Base-by-base conservation (phyloP, 2,329 filamentous ascomycete species). In the Colletotrichum liriopes region DNA sequence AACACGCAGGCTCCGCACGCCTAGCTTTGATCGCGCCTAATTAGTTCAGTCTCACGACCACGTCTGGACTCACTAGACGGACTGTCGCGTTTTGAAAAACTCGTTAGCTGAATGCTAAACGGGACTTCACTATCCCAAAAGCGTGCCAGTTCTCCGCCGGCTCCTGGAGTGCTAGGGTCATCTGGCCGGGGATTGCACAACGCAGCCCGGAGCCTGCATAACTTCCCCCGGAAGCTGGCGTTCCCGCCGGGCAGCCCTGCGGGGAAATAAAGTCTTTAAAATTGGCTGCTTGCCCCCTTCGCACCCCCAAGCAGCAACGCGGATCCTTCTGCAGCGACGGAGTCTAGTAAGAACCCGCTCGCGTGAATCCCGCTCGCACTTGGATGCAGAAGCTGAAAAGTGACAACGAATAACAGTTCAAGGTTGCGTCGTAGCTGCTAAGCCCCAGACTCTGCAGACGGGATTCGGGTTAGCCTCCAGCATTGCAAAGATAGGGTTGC, bases 191-290 rank as follows among this genome's bases (percentile, higher is more conserved):
- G 20, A 18, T 67, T 71, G 68, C 56, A 71, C 61, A 62, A 71
- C 8, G 39, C 39, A 32, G 37, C 20, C 61, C 29, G 56, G 51
- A 51, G 2, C 47, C 49, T 71, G 56, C 68, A 71, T 45, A 71
- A 71, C 29, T 67, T 35, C 20, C 18, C 20, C 63, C 67, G 67
- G 67, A 71, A 41, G 41, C 14, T 61, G 39, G 67, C 41, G 18
- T 47, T 71, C 54, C 63, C 63, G 63, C 49, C 41, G 4, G 52
- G 47, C 41, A 51, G 56, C 20, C 63, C 56, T 56, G 62, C 62
- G 62, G 67, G 67, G 63, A 47, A 71, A 61, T n/a, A 59, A 66
- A 55, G 54, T 18, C 67, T 60, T 66, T 35, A 43, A 66, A 60
- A 66, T 71, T 66, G 55, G 12, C 58, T 29, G 39, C 41, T 18